These are phyloP conservation scores for Ambrosiella beaveri DNA, from an alignment of 2,329 filamentous ascomycete species.

Conservation along the genomic window DNA sequence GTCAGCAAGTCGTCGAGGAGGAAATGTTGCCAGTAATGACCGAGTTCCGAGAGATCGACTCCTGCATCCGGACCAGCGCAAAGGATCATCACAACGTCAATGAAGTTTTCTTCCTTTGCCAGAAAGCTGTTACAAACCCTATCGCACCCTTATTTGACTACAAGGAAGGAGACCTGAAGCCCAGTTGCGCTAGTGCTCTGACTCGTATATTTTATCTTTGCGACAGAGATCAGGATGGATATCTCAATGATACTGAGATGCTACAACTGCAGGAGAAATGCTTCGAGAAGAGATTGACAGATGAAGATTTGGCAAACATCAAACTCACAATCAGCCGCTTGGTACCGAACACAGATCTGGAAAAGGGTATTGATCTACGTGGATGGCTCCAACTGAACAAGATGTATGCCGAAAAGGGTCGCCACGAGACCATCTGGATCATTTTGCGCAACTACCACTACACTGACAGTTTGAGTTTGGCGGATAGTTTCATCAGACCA, in stretches of 20 bases:
- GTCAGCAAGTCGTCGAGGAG: slow-evolving; percentile 76
- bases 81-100: slow-evolving; percentile 87
- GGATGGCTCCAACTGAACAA: slow-evolving; percentile 88
- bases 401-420: slow-evolving; percentile 89
- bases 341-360: slow-evolving; percentile 42
- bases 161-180: slow-evolving; percentile 78
- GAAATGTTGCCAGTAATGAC: slow-evolving; percentile 98
- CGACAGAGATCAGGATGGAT: slow-evolving; percentile 90
- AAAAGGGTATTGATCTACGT: slow-evolving; percentile 59
- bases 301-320: slow-evolving; percentile 76
- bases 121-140: slow-evolving; percentile 93
- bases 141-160: slow-evolving; percentile 94
- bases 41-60: slow-evolving; percentile 97
- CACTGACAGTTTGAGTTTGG: slow-evolving; percentile 81
- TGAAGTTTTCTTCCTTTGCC: slow-evolving; percentile 92
- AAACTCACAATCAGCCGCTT: slow-evolving; percentile 67
- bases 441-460: slow-evolving; percentile 91
- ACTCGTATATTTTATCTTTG: slow-evolving; percentile 88
- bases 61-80: slow-evolving; percentile 86
- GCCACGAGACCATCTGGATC: slow-evolving; percentile 97
- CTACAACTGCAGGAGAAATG: slow-evolving; percentile 79
- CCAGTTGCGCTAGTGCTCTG: slow-evolving; percentile 69
- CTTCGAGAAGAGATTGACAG: slow-evolving; percentile 71
- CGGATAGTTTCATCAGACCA: slow-evolving; percentile 79
- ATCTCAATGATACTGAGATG: slow-evolving; percentile 78